Conservation (phyloP, 2,329 filamentous ascomycete species). For the Colletotrichum sansevieriae region DNA sequence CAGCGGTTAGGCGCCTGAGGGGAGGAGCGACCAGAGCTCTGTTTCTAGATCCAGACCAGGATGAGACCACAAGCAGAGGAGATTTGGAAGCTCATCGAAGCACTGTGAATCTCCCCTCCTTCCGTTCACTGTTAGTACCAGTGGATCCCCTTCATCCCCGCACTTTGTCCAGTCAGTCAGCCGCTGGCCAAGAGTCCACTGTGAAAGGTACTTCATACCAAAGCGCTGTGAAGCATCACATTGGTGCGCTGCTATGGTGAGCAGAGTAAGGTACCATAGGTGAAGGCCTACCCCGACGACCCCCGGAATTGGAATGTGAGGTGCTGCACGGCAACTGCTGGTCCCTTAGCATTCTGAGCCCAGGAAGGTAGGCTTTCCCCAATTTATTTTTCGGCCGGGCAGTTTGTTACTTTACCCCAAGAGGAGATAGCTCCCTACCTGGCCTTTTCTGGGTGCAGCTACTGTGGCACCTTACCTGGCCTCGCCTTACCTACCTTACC, state of each 20-base stretch:
- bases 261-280: neutral
- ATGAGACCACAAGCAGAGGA: constrained; percentile 19
- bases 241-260: neutral
- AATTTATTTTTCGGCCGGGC: constrained; percentile 16
- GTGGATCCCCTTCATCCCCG: constrained; percentile 35
- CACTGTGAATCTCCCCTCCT: constrained; percentile 35
- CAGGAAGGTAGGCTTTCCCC: constrained; percentile 8
- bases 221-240: neutral
- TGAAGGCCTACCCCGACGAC: constrained; percentile 23
- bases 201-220: constrained; percentile 26
- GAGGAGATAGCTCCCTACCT: constrained; percentile 38
- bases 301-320: constrained; percentile 18
- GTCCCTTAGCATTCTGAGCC: constrained; percentile 18
- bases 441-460: constrained; percentile 28
- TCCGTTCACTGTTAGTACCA: constrained; percentile 26
- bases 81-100: constrained; percentile 40
- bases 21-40: constrained; percentile 14
- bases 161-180: constrained; percentile 38
- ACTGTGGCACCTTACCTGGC: constrained; percentile 19
- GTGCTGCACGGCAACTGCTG: constrained; percentile 26
- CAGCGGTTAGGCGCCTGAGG: neutral
- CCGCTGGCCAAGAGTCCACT: constrained; percentile 30
- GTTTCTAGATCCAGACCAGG: constrained; percentile 14
- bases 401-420: constrained; percentile 27
- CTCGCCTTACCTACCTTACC: too few relatives aligned